Evolutionary conservation across 805 yeast species (phyloP).

Genomic region (Candida ascalaphidarum): DNA sequence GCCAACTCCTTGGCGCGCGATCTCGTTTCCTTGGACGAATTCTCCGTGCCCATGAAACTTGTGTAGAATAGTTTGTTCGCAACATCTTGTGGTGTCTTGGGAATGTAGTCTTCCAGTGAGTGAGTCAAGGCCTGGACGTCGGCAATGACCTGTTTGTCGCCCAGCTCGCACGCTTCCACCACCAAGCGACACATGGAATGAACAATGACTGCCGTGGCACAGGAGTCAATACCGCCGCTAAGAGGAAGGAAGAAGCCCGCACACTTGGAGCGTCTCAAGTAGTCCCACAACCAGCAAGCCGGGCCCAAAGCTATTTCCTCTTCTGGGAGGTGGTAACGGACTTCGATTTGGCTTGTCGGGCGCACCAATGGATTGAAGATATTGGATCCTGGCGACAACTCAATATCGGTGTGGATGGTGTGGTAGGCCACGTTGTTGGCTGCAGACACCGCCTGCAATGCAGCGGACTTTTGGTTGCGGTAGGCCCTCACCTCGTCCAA

Average conservation of each 20-base stretch:
- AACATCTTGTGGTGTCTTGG: conserved; percentile 67
- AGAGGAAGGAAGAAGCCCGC: conserved; percentile 91
- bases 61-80: conserved; percentile 77
- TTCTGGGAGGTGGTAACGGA: conserved; percentile 72
- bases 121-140: conserved; percentile 71
- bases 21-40: conserved; percentile 85
- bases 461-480: conserved; percentile 68
- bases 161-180: conserved; percentile 55
- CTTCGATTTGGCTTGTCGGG: conserved; percentile 46
- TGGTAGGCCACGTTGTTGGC: conserved; percentile 34
- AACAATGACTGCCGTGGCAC: conserved; percentile 94
- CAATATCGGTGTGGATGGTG: conserved; percentile 53
- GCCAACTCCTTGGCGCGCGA: conserved; percentile 74
- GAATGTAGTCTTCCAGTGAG: conserved; percentile 46
- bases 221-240: conserved; percentile 96
- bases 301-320: conserved; percentile 98
- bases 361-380: conserved; percentile 52
- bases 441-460: conserved; percentile 57
- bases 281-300: conserved; percentile 99
- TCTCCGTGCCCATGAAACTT: conserved; percentile 91
- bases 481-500: conserved; percentile 84
- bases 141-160: conserved; percentile 63
- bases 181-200: conserved; percentile 91
- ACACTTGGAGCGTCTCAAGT: conserved; percentile 80
- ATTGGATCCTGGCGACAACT: conserved; percentile 51